Evolutionary conservation across 495 filamentous ascomycete genomes (phyloP).

Genomic region (Aspergillus carlsbadensis): DNA sequence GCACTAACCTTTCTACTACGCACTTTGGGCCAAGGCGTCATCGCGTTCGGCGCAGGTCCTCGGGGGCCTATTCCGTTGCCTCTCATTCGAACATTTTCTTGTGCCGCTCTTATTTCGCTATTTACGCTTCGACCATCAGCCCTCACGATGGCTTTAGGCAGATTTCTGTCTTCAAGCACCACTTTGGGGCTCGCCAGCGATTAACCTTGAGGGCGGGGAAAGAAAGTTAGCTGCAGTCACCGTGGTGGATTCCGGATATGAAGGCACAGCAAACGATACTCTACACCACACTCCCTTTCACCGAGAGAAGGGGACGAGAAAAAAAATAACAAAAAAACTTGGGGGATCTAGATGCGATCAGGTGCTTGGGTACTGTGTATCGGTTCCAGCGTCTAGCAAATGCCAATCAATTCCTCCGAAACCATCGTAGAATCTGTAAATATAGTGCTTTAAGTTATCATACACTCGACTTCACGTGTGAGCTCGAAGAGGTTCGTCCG

Average conservation of each 20-base stretch:
- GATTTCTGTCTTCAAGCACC: too few relatives aligned
- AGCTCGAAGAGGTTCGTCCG: background rate
- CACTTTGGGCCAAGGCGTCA: background rate
- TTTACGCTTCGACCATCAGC: background rate
- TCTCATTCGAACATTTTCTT: background rate
- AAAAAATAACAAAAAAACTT: conserved; percentile 20
- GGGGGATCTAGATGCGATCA: conserved; percentile 33
- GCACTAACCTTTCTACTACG: background rate
- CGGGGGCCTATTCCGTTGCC: background rate
- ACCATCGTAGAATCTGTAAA: background rate
- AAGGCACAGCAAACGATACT: background rate
- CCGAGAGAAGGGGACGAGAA: background rate
- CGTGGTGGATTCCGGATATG: background rate
- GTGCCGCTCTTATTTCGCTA: background rate
- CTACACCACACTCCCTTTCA: background rate
- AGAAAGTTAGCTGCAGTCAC: too few relatives aligned
- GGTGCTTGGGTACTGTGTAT: background rate
- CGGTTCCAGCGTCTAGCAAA: conserved; percentile 29
- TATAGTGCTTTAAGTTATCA: background rate
- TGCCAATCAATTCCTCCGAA: conserved; percentile 31
- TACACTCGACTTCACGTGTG: background rate
- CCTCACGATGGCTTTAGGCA: background rate
- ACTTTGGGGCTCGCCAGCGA: too few relatives aligned
- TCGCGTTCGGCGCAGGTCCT: background rate
- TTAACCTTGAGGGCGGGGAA: too few relatives aligned